These are phyloP conservation scores for Paramecium biaurelia DNA, from an alignment of 73 alveolate species.

Conservation along the genomic window DNA sequence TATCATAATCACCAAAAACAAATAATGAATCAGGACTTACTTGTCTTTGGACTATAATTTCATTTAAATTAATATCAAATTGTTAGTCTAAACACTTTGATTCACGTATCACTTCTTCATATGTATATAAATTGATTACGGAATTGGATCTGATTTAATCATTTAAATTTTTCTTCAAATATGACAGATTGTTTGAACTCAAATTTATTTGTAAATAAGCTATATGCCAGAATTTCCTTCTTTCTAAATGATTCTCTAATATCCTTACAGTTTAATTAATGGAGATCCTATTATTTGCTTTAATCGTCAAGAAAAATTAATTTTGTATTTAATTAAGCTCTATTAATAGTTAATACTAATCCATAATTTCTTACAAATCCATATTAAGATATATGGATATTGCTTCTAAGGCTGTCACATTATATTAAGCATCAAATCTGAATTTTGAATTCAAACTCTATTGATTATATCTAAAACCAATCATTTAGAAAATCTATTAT, in stretches of 20 bases:
- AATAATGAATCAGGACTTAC: not conserved
- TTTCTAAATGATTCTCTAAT: not conserved
- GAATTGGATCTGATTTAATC: not conserved
- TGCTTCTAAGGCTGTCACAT: not conserved
- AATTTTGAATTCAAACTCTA: not conserved
- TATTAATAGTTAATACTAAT: not conserved
- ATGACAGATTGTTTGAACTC: not conserved
- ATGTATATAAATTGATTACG: not conserved
- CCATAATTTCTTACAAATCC: not conserved
- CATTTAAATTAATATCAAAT: not conserved
- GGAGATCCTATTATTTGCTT: not conserved
- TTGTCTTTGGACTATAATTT: not conserved
- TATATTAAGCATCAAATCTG: not conserved
- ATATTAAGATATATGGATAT: not conserved
- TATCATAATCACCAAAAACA: not conserved
- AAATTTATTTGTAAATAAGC: not conserved
- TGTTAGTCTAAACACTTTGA: not conserved
- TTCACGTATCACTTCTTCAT: not conserved
- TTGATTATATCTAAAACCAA: not conserved
- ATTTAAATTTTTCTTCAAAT: not conserved
- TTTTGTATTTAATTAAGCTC: not conserved
- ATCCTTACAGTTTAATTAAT: not conserved
- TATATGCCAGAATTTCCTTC: not conserved
- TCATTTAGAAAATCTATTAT: not conserved
- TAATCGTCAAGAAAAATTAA: not conserved